phyloP scores from a whole-genome alignment of 306 rosid species.

The Albizia julibrissin region DNA sequence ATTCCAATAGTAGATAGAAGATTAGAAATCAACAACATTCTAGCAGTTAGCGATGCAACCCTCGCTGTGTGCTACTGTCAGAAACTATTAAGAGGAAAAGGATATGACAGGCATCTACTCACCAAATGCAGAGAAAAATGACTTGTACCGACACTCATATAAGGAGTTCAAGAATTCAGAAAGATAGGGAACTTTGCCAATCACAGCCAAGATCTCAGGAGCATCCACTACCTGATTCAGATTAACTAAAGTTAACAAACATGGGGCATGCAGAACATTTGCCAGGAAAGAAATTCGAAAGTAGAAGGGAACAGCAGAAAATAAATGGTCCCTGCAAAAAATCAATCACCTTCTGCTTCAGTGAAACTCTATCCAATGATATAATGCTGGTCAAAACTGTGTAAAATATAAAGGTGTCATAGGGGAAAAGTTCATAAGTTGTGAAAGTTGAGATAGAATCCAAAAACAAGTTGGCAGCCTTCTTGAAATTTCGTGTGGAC shows the following conservation, averaged over 20 bases:
- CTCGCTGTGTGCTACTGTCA: background rate
- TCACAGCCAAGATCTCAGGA: slow-evolving; percentile 90
- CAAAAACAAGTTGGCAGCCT: slow-evolving; percentile 83
- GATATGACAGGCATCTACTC: slow-evolving; percentile 36
- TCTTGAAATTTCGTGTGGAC: slow-evolving; percentile 91
- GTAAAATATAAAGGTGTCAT: slow-evolving; percentile 89
- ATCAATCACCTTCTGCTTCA: slow-evolving; percentile 84
- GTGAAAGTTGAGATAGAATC: slow-evolving; percentile 97
- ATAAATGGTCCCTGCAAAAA: background rate
- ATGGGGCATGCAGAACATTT: background rate
- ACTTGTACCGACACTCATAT: slow-evolving; percentile 84
- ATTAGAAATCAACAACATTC: background rate
- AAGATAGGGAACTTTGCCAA: slow-evolving; percentile 85
- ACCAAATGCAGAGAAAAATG: slow-evolving; percentile 94
- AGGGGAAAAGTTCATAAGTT: slow-evolving; percentile 87
- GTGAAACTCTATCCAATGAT: slow-evolving; percentile 90
- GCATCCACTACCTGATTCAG: slow-evolving; percentile 87
- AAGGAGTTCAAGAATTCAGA: slow-evolving; percentile 83
- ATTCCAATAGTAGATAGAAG: slow-evolving; percentile 9
- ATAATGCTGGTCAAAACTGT: slow-evolving; percentile 94
- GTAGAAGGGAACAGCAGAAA: background rate
- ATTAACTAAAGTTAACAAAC: slow-evolving; percentile 15
- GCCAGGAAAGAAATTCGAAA: background rate
- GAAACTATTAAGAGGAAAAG: background rate
- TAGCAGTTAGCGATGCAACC: background rate